Base-by-base conservation (phyloP, 305 asterid genomes). In the Plantago coronopus region DNA sequence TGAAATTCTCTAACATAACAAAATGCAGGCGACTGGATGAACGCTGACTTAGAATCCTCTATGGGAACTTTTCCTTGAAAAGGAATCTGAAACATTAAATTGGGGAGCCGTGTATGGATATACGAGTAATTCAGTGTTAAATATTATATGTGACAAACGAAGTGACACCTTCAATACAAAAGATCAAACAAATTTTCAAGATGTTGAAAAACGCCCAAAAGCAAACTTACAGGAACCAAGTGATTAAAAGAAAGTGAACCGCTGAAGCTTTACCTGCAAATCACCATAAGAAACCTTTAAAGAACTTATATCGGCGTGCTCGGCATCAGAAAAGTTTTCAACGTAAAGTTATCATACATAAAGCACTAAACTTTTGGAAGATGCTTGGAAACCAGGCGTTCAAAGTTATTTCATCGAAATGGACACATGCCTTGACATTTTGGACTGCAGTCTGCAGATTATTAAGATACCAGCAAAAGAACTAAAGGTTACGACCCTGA, bases 351-450 rank as follows among this genome's bases (percentile, higher is more conserved):
- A 2, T 46, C 49, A 12, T 60, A 11, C 27, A 11, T 62, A 17
- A 34, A 2, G 42, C 42, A 34, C 10, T n/a, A 12, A 47, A 16
- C 10, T 47, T 17, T 16, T 47, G 20, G 20, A 19, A 14, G 42
- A 9, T 3, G 25, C 18, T 54, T 23, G 25, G 17, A 59, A 40
- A 45, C 17, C 18, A 37, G 17, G 15, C 22, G 18, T 27, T 23
- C 18, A 43, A 42, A 34, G 10, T 34, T 34, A 34, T 34, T 34
- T 19, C 16, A 63, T 38, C 29, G 45, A 6, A 47, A 11, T n/a
- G 50, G 58, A 29, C 12, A 50, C 45, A 21, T 27, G 50, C 7
- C 29, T 60, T 27, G 62, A 8, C 43, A 11, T 66, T 49, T 40
- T 23, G 53, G 22, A 40, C 9, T 16, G 34, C 14, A 15, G 22